These are phyloP conservation scores for Torrubiella hemipterigena DNA, from an alignment of 2,329 filamentous ascomycete species.

Conservation along the genomic window DNA sequence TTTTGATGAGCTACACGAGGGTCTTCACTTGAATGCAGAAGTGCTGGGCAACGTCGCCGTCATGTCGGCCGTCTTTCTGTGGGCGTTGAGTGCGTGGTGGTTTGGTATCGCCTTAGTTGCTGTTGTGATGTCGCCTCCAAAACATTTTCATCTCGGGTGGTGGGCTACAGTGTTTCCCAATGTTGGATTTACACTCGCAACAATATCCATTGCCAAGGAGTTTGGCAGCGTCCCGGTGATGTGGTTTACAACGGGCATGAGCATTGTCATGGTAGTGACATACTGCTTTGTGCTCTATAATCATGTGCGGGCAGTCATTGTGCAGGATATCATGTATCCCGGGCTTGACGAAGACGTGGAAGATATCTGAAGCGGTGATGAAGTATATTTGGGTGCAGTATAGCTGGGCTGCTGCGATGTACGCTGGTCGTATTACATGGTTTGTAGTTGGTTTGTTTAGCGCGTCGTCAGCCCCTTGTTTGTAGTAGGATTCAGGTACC, in stretches of 20 bases:
- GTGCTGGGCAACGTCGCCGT: slow-evolving; percentile 34
- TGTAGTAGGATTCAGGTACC: too few species aligned
- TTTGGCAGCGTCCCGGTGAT: slow-evolving; percentile 30
- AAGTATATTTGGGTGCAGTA: too few species aligned
- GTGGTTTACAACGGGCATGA: slow-evolving; percentile 39
- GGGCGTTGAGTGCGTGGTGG: slow-evolving; percentile 51
- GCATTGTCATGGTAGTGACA: slow-evolving; percentile 26
- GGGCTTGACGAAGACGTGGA: slow-evolving; percentile 41
- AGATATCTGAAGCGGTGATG: slow-evolving; percentile 21
- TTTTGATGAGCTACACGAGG: slow-evolving; percentile 29
- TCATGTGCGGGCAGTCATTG: slow-evolving; percentile 33
- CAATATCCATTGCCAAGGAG: slow-evolving; percentile 38
- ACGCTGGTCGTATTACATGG: not conserved
- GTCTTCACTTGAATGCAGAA: slow-evolving; percentile 26
- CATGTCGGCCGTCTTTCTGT: slow-evolving; percentile 44
- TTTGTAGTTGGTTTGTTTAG: not conserved
- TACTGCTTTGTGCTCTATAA: slow-evolving; percentile 32
- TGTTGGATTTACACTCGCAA: slow-evolving; percentile 45
- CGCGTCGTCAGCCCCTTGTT: too few species aligned
- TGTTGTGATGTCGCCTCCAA: slow-evolving; percentile 23
- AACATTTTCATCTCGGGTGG: slow-evolving; percentile 49
- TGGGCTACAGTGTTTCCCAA: slow-evolving; percentile 55
- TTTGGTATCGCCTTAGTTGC: slow-evolving; percentile 29
- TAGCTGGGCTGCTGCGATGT: too few species aligned
- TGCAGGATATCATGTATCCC: slow-evolving; percentile 44